Conservation (phyloP, 1,139 yeast genomes). For the Sporopachydermia cereana region DNA sequence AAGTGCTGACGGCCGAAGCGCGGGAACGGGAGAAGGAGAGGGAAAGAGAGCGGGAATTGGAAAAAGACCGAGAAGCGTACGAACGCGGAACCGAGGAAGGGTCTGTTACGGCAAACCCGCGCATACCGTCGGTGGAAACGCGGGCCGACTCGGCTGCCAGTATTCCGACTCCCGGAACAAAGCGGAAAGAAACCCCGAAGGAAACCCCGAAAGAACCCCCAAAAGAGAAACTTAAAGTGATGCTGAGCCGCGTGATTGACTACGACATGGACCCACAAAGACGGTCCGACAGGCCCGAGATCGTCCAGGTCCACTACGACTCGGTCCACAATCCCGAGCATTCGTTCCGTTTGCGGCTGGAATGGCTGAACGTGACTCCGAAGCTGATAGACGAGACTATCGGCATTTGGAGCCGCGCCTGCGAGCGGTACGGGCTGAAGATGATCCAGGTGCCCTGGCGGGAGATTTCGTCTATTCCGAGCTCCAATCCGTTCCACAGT, state of each 20-base stretch:
- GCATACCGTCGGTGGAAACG: not conserved
- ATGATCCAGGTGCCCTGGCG: slow-evolving; percentile 91
- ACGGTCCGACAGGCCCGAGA: slow-evolving; percentile 67
- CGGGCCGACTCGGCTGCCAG: not conserved
- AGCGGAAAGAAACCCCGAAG: not conserved
- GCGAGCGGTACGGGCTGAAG: slow-evolving; percentile 76
- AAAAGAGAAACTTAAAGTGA: slow-evolving; percentile 23
- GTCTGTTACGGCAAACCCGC: not conserved
- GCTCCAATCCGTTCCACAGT: slow-evolving; percentile 77
- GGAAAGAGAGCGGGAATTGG: not conserved
- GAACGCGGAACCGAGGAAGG: not conserved
- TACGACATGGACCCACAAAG: slow-evolving; percentile 67
- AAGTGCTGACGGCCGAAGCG: not conserved
- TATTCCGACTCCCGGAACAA: not conserved
- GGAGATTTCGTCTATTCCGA: slow-evolving; percentile 69
- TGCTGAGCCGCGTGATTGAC: slow-evolving; percentile 48
- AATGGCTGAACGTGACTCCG: slow-evolving; percentile 89
- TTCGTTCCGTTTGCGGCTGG: slow-evolving; percentile 81
- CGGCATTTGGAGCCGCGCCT: slow-evolving; percentile 65
- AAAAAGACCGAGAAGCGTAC: not conserved
- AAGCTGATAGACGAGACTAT: slow-evolving; percentile 84
- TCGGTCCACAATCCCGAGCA: slow-evolving; percentile 90
- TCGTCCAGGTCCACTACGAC: slow-evolving; percentile 78
- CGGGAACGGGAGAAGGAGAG: slow-evolving; percentile 1
- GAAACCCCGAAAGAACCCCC: not conserved